A percentile compares a stretch with the other conserved stretches of the same genome.
These are phyloP conservation scores for Kuraishia piskuri DNA, from an alignment of 805 yeast species.

Conservation along the genomic window DNA sequence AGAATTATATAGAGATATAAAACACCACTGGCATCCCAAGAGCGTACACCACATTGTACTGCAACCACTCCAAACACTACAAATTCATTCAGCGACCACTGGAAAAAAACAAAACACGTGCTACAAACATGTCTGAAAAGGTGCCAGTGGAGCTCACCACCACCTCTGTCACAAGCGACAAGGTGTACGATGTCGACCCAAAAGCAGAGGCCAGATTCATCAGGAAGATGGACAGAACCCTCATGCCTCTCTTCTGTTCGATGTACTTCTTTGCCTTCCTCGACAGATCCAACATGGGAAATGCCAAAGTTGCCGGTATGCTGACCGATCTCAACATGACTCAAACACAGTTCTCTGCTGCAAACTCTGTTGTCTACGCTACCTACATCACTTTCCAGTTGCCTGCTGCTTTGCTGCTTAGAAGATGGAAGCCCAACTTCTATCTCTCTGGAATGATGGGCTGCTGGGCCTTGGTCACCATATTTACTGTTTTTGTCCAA, in stretches of 20 bases:
- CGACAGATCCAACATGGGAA: slow-evolving; percentile 52
- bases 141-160: too few species aligned
- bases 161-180: too few species aligned
- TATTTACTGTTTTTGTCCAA: slow-evolving; percentile 32
- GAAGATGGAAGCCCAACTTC: slow-evolving; percentile 24
- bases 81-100: too few species aligned
- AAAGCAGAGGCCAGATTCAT: slow-evolving; percentile 23
- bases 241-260: slow-evolving; percentile 33
- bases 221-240: slow-evolving; percentile 31
- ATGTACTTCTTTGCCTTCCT: slow-evolving; percentile 37
- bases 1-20: too few species aligned
- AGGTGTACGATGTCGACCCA: slow-evolving; percentile 8
- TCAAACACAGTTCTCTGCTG: slow-evolving; percentile 31
- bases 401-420: slow-evolving; percentile 26
- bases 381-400: slow-evolving; percentile 35
- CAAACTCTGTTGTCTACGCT: slow-evolving; percentile 36
- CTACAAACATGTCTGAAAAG: too few species aligned
- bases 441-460: slow-evolving; percentile 21
- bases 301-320: slow-evolving; percentile 48
- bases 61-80: too few species aligned
- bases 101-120: too few species aligned
- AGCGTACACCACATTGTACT: too few species aligned
- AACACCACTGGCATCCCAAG: too few species aligned
- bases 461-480: slow-evolving; percentile 32
- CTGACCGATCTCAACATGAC: slow-evolving; percentile 28